Percentiles rank a stretch among this genome's conserved stretches.
These are phyloP conservation scores for Capsicum chinense DNA, from an alignment of 257 asterid genomes.

Conservation along the genomic window DNA sequence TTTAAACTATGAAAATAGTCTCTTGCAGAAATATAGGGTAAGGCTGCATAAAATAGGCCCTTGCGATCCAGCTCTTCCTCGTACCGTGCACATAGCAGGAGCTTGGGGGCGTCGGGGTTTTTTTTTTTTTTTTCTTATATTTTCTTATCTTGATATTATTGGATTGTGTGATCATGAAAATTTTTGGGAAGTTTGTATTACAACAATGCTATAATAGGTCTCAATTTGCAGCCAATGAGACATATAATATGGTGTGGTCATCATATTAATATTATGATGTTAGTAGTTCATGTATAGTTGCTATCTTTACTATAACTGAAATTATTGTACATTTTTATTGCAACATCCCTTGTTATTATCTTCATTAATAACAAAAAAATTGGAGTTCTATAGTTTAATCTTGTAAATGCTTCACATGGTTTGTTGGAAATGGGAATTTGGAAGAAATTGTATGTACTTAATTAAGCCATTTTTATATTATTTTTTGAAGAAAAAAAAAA, in stretches of 20 bases:
- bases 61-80: too few species aligned
- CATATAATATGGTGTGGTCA: background rate
- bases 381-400: background rate
- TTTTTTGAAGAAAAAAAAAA: too few species aligned
- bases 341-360: background rate
- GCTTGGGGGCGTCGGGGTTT: too few species aligned
- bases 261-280: background rate
- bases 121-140: too few species aligned
- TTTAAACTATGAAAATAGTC: too few species aligned
- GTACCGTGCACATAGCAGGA: too few species aligned
- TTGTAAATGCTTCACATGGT: background rate
- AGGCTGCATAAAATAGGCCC: too few species aligned
- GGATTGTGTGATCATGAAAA: too few species aligned
- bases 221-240: background rate
- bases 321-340: background rate
- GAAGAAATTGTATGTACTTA: too few species aligned
- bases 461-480: too few species aligned
- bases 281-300: background rate
- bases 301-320: background rate
- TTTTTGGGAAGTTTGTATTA: too few species aligned
- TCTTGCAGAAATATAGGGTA: too few species aligned
- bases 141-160: background rate
- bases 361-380: background rate
- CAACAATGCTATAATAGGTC: background rate
- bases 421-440: conserved; percentile 3